Percentiles rank a stretch among this genome's conserved stretches.
Conservation (phyloP, 2,329 filamentous ascomycete species). For the Pseudocercospora eumusae region DNA sequence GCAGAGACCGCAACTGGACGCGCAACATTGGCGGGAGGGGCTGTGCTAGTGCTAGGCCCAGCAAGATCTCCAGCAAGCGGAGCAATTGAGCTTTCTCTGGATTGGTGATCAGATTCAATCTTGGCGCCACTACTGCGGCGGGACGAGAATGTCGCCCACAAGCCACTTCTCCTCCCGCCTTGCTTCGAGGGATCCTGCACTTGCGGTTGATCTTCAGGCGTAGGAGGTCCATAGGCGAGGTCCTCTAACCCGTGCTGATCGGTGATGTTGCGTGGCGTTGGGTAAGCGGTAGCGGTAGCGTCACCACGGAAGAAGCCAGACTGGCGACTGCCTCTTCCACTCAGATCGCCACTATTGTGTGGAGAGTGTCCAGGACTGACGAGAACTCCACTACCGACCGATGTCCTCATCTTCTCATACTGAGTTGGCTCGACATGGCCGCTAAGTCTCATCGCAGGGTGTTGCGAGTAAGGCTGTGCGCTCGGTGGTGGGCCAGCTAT, state of each 20-base stretch:
- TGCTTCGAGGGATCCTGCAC: not conserved
- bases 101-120: not conserved
- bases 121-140: conserved; percentile 7
- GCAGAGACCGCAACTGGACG: not conserved
- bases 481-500: conserved; percentile 30
- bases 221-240: conserved; percentile 13
- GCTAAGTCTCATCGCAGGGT: conserved; percentile 29
- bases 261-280: conserved; percentile 7
- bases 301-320: conserved; percentile 31
- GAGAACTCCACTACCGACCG: conserved; percentile 15
- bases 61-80: conserved; percentile 1
- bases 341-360: conserved; percentile 14
- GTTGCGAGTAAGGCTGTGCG: conserved; percentile 31
- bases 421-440: conserved; percentile 26
- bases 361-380: conserved; percentile 12
- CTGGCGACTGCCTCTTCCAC: conserved; percentile 15
- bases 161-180: not conserved
- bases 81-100: conserved; percentile 3
- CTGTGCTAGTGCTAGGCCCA: not conserved
- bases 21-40: not conserved
- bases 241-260: conserved; percentile 30
- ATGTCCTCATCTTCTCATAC: conserved; percentile 30
- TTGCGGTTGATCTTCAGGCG: conserved; percentile 20
- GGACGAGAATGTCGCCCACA: conserved; percentile 10
- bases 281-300: not conserved